phyloP scores from a whole-genome alignment of 352 stramenopile species.

The Thraustochytrium striatum region DNA sequence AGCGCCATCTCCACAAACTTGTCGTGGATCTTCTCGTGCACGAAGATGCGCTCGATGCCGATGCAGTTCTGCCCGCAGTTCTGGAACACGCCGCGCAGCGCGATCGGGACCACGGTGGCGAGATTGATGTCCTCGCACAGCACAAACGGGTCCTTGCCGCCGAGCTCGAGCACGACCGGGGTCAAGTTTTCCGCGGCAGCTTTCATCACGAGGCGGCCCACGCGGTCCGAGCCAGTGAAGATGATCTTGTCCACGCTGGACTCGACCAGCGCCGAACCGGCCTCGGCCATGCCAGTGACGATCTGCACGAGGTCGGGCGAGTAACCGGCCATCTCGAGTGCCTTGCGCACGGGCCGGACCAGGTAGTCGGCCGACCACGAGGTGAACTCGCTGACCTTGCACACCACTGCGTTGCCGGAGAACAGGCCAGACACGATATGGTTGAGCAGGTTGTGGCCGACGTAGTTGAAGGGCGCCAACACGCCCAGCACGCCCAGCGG shows the following conservation, averaged over 20 bases:
- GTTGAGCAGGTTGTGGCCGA: slow-evolving; percentile 83
- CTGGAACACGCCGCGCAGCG: slow-evolving; percentile 76
- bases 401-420: slow-evolving; percentile 75
- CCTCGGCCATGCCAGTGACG: slow-evolving; percentile 65
- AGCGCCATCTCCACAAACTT: slow-evolving; percentile 59
- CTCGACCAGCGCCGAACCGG: slow-evolving; percentile 69
- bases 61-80: slow-evolving; percentile 83
- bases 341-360: slow-evolving; percentile 61
- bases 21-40: slow-evolving; percentile 71
- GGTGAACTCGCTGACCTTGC: slow-evolving; percentile 78
- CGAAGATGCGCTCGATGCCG: slow-evolving; percentile 75
- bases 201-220: slow-evolving; percentile 74
- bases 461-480: slow-evolving; percentile 68
- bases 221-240: slow-evolving; percentile 75
- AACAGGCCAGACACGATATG: slow-evolving; percentile 78
- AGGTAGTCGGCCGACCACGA: slow-evolving; percentile 66
- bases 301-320: slow-evolving; percentile 68
- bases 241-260: slow-evolving; percentile 81
- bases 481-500: slow-evolving; percentile 66
- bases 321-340: slow-evolving; percentile 66
- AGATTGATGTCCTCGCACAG: slow-evolving; percentile 72
- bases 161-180: slow-evolving; percentile 80
- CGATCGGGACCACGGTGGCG: slow-evolving; percentile 64
- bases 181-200: slow-evolving; percentile 72
- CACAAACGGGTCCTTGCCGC: slow-evolving; percentile 76